Conservation (phyloP, 345 rosid genomes). For the Lumnitzera racemosa region DNA sequence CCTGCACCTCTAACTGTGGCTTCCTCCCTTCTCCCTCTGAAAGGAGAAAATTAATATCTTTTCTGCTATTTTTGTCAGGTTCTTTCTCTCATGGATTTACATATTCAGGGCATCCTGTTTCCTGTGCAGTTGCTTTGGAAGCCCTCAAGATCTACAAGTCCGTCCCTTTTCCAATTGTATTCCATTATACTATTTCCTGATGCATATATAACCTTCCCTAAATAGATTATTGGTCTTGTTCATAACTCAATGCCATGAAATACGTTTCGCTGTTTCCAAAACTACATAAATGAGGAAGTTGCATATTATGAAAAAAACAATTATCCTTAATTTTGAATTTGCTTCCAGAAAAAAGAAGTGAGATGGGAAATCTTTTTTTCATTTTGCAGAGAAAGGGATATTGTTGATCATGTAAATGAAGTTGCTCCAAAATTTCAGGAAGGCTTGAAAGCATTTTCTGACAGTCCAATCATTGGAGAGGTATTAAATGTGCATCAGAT, state of each 20-base stretch:
- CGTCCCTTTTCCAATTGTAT: constrained; percentile 6
- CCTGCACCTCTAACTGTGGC: background rate
- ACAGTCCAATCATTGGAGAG: constrained; percentile 92
- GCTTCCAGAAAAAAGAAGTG: no score
- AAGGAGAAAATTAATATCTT: background rate
- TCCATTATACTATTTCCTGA: no score
- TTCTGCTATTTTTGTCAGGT: constrained; percentile 35
- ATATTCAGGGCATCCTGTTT: constrained; percentile 92
- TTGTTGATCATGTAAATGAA: constrained; percentile 45
- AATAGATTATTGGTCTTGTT: background rate
- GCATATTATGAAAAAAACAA: no score
- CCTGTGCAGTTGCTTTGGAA: constrained; percentile 89
- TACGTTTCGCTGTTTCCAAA: background rate
- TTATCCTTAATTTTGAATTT: no score
- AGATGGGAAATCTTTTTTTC: no score
- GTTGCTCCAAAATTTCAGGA: constrained; percentile 76
- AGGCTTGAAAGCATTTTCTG: constrained; percentile 68
- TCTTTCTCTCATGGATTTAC: constrained; percentile 90
- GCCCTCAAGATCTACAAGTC: constrained; percentile 70
- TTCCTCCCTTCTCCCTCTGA: background rate
- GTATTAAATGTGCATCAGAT: constrained; percentile 19
- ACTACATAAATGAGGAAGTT: no score
- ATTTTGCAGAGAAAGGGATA: constrained; percentile 67
- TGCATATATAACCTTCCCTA: background rate
- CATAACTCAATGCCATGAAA: background rate